Percentiles rank a stretch among this genome's conserved stretches.
phyloP scores from a whole-genome alignment of 768 basidiomycete genomes.

The Auriculariales sp. region DNA sequence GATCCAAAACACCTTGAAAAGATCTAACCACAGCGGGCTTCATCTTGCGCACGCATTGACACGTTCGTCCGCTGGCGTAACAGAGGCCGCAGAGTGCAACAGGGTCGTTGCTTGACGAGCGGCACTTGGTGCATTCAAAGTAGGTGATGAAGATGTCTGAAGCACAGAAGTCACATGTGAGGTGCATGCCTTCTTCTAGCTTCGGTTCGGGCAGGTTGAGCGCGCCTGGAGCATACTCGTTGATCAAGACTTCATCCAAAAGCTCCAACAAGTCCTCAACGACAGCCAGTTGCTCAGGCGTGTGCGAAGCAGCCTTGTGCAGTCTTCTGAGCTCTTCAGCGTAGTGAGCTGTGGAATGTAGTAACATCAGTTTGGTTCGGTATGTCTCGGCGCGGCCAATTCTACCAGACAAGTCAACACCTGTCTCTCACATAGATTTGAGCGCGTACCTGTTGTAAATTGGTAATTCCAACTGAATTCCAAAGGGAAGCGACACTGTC shows the following conservation, averaged over 20 bases:
- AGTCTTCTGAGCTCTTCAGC: slow-evolving; percentile 8
- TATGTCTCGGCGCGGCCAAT: slow-evolving; percentile 71
- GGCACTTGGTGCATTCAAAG: slow-evolving; percentile 51
- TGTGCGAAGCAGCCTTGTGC: background rate
- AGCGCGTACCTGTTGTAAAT: slow-evolving; percentile 61
- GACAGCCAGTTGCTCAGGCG: background rate
- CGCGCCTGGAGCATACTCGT: slow-evolving; percentile 24
- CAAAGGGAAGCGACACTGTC: slow-evolving; percentile 37
- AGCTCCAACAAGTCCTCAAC: slow-evolving; percentile 27
- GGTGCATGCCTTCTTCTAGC: slow-evolving; percentile 13
- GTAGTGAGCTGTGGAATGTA: slow-evolving; percentile 37
- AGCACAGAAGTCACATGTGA: slow-evolving; percentile 63
- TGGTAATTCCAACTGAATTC: slow-evolving; percentile 59
- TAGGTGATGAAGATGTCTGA: slow-evolving; percentile 72
- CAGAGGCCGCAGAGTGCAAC: slow-evolving; percentile 53
- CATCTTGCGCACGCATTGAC: slow-evolving; percentile 44
- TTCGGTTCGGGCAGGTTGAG: background rate
- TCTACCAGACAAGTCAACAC: slow-evolving; percentile 20
- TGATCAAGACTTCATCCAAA: slow-evolving; percentile 35
- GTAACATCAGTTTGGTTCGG: slow-evolving; percentile 50
- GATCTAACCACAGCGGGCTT: slow-evolving; percentile 40
- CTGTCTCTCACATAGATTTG: too few species aligned
- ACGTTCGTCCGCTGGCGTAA: slow-evolving; percentile 67
- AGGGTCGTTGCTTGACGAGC: slow-evolving; percentile 20
- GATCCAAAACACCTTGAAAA: slow-evolving; percentile 29